Evolutionary conservation across 371 early-diverging fungal genomes (phyloP), one percentile per base, ranked within the genome.

Genomic region (Phascolomyces articulosus): DNA sequence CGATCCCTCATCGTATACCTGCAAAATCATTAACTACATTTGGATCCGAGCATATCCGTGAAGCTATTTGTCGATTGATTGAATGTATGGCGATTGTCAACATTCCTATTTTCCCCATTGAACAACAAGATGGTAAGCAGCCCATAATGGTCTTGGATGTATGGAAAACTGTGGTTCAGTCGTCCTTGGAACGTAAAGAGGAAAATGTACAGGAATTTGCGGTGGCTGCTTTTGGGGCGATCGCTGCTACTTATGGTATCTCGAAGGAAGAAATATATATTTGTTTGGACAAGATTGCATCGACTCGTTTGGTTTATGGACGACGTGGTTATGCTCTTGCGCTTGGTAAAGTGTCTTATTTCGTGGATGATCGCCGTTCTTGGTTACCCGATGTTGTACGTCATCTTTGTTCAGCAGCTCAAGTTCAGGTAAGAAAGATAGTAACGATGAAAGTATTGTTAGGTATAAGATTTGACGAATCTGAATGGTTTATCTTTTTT

Each of bases 311-410:
- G 53, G 68, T 76, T 27, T 75, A 86, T 62, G 80, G 73, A 2
- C 70, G 88, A 31, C 78, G 92, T 53, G 93, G 93, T 7, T 91
- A 80, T 67, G 83, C 88, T 0, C 67, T 88, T 54, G 91, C 90
- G 9, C 58, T 92, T 11, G 93, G 93, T 0, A 81, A 75, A 1
- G 60, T 92, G 31, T 72, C 73, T n/a, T 80, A 80, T 54, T 38
- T 28, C n/a, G 26, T 55, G 0, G 27, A 55, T 13, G 24, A 62
- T 16, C 63, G 69, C 38, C 4, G 29, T 4, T 31, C 51, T 23
- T 74, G 72, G 63, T 31, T 83, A 1, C 69, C 70, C n/a, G 60
- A 64, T 31, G 74, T 76, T 6, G 18, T 78, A 15, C 28, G 51
- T 9, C 64, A 67, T 44, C 27, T 79, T 6, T 73, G 74, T 60